Percentiles rank a stretch among this genome's conserved stretches.
phyloP scores from a whole-genome alignment of 192 early-diverging fungal genomes.

The Backusella mclennaniae region DNA sequence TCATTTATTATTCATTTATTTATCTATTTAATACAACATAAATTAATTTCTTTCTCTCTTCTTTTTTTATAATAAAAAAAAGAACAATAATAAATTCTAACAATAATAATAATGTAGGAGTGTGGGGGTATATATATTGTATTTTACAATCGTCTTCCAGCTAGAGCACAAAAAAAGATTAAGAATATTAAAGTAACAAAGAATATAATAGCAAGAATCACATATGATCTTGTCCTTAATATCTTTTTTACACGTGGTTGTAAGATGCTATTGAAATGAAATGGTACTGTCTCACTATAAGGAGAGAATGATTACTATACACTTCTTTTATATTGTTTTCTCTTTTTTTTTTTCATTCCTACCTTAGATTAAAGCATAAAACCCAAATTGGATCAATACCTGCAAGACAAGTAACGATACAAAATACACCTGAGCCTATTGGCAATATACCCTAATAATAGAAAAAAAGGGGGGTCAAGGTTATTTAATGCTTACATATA shows the following conservation, averaged over 20 bases:
- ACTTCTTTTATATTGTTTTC: not conserved
- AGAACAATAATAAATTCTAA: not conserved
- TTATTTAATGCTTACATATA: not conserved
- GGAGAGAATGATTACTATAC: not conserved
- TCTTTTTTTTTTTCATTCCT: not conserved
- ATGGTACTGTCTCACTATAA: constrained; percentile 38
- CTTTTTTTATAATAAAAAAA: not conserved
- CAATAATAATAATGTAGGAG: not conserved
- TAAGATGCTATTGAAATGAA: constrained; percentile 36
- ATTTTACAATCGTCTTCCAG: constrained; percentile 34
- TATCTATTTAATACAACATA: not conserved
- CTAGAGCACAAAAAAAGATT: constrained; percentile 29
- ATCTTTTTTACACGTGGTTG: constrained; percentile 25
- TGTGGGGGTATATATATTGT: not conserved
- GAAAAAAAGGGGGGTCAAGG: not conserved
- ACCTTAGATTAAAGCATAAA: constrained; percentile 35
- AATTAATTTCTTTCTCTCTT: not conserved
- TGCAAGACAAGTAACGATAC: constrained; percentile 27
- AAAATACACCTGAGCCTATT: constrained; percentile 34
- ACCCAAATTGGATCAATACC: constrained; percentile 42
- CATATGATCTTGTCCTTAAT: constrained; percentile 24
- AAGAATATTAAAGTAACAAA: constrained; percentile 16
- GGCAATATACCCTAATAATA: constrained; percentile 35
- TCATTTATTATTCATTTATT: not conserved
- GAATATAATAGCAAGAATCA: constrained; percentile 15